Evolutionary conservation across 768 basidiomycete species (phyloP).

Genomic region (Mycena venus): DNA sequence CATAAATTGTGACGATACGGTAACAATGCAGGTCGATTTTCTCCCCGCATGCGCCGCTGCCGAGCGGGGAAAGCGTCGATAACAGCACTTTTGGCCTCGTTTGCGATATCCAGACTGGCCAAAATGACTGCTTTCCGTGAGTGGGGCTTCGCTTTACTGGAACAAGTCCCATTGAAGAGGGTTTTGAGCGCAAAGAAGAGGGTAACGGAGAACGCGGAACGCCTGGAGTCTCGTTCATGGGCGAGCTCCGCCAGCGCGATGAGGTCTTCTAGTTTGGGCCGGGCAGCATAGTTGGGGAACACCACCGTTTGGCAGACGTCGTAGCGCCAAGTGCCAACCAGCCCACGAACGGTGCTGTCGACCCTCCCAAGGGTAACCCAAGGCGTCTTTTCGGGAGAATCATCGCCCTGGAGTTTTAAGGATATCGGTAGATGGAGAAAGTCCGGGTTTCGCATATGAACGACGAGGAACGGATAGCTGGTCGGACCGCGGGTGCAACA

Average conservation of each 20-base stretch:
- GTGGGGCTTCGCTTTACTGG: not conserved
- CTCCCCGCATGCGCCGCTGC: not conserved
- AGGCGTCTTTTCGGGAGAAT: not conserved
- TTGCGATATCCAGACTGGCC: not conserved
- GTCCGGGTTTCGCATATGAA: not conserved
- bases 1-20: too few relatives aligned
- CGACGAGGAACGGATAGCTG: slow-evolving; percentile 9
- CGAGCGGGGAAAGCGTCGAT: not conserved
- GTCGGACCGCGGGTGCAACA: slow-evolving; percentile 7
- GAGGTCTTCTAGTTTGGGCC: not conserved
- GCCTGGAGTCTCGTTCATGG: not conserved
- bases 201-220: not conserved
- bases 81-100: not conserved
- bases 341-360: not conserved
- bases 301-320: slow-evolving; percentile 15
- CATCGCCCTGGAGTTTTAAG: slow-evolving; percentile 15
- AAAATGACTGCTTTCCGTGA: too few relatives aligned
- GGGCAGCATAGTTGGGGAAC: too few relatives aligned
- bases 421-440: not conserved
- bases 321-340: slow-evolving; percentile 9
- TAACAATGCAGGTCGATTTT: too few relatives aligned
- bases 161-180: not conserved
- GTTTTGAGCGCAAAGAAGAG: not conserved
- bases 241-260: slow-evolving; percentile 12
- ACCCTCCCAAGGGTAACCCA: not conserved